Evolutionary conservation across 257 asterid genomes (phyloP).

Genomic region (Solanum raphanifolium): DNA sequence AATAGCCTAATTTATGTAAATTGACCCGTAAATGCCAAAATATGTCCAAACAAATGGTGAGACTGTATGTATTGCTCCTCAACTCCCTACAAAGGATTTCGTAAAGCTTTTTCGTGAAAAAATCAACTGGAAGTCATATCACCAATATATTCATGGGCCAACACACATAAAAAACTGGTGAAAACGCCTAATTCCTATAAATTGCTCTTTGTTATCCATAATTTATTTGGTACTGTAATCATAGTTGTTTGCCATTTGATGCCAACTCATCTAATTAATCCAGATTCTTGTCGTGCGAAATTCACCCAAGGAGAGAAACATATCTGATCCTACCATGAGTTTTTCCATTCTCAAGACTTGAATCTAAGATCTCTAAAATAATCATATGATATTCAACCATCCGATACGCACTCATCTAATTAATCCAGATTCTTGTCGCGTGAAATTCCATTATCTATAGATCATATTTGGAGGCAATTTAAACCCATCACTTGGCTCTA

Average conservation of each 20-base stretch:
- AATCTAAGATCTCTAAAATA: neutral
- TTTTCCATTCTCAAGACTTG: neutral
- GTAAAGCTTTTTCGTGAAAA: neutral
- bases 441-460: neutral
- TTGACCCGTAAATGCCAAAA: neutral
- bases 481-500: neutral
- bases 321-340: too few relatives aligned
- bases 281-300: neutral
- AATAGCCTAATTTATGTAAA: too few relatives aligned
- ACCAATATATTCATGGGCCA: neutral
- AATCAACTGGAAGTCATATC: neutral
- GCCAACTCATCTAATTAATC: neutral
- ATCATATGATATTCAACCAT: neutral
- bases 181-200: neutral
- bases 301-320: neutral
- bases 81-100: neutral
- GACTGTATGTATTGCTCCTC: neutral
- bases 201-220: neutral
- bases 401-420: neutral
- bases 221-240: neutral
- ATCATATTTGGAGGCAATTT: neutral
- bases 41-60: neutral
- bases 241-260: neutral
- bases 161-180: neutral
- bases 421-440: neutral